Conservation (phyloP, 2,329 filamentous ascomycete genomes). For the Passalora sequoiae region DNA sequence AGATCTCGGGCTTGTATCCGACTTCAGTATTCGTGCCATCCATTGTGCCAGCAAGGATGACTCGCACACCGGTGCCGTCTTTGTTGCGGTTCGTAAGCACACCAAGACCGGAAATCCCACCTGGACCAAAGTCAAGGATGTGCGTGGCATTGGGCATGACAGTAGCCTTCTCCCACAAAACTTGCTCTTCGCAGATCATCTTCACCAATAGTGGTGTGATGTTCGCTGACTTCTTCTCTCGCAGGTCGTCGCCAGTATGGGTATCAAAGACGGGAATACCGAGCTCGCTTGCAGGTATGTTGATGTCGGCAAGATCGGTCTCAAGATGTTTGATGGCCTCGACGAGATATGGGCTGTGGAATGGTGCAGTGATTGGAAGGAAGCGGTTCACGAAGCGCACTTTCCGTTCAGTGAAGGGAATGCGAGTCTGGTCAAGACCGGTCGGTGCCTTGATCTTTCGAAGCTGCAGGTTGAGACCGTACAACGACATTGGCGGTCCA, state of each 20-base stretch:
- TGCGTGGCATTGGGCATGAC: constrained; percentile 87
- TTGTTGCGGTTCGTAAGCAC: constrained; percentile 98
- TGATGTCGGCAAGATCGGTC: constrained; percentile 77
- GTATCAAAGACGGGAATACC: constrained; percentile 87
- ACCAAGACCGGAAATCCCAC: constrained; percentile 92
- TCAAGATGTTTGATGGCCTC: constrained; percentile 78
- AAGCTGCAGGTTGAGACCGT: constrained; percentile 89
- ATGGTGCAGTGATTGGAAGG: constrained; percentile 93
- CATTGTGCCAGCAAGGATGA: constrained; percentile 90
- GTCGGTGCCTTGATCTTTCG: constrained; percentile 97
- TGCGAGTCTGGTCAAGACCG: constrained; percentile 90
- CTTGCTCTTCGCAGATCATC: constrained; percentile 89
- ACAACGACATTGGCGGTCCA: constrained; percentile 89
- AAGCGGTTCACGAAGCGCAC: constrained; percentile 95
- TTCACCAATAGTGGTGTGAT: constrained; percentile 81
- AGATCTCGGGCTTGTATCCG: constrained; percentile 96
- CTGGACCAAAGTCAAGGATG: constrained; percentile 92
- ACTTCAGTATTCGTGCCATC: constrained; percentile 85
- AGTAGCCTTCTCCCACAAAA: constrained; percentile 95
- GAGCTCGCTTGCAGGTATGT: constrained; percentile 67
- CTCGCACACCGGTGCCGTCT: constrained; percentile 93
- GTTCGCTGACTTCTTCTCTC: constrained; percentile 63
- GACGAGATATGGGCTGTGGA: constrained; percentile 90
- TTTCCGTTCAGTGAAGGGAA: constrained; percentile 93
- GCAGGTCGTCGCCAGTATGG: constrained; percentile 78